A percentile compares a stretch with the other conserved stretches of the same genome.
These are phyloP conservation scores for Coniosporium tulheliwenetii DNA, from an alignment of 2,329 filamentous ascomycete genomes.

Conservation along the genomic window DNA sequence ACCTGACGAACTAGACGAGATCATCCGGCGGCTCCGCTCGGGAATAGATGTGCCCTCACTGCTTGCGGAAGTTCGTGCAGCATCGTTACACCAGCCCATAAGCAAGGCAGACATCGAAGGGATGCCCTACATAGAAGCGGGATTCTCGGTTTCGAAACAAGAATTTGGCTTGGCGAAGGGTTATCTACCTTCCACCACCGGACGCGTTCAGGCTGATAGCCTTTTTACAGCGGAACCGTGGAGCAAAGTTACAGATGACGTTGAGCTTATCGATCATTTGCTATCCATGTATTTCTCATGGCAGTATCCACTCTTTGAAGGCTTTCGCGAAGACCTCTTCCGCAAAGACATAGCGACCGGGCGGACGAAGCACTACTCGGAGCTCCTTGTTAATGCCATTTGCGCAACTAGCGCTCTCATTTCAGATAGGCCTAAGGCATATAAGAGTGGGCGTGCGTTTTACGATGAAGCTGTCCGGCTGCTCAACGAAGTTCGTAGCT, in stretches of 20 bases:
- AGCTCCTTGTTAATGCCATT: slow-evolving; percentile 7
- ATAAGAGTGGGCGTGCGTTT: slow-evolving; percentile 4
- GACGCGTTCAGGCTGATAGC: background rate
- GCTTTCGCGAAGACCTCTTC: slow-evolving; percentile 8
- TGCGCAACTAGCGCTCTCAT: slow-evolving; percentile 6
- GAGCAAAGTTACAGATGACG: slow-evolving; percentile 5
- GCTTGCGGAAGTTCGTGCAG: too few species aligned
- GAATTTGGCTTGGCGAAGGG: slow-evolving; percentile 7
- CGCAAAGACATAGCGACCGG: slow-evolving; percentile 5
- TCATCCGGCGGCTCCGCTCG: too few species aligned
- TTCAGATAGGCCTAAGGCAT: slow-evolving; percentile 1
- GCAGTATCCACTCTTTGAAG: slow-evolving; percentile 7
- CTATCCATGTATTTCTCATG: slow-evolving; percentile 7
- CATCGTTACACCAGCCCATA: too few species aligned
- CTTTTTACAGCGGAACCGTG: slow-evolving; percentile 2
- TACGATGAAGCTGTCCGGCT: slow-evolving; percentile 4
- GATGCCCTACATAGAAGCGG: slow-evolving; percentile 4
- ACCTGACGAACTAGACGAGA: too few species aligned
- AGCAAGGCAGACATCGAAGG: background rate
- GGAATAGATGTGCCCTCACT: too few species aligned
- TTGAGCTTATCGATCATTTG: slow-evolving; percentile 5
- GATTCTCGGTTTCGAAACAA: slow-evolving; percentile 5
- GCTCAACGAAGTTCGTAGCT: slow-evolving; percentile 3
- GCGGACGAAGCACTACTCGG: slow-evolving; percentile 5
- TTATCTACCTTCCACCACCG: background rate